Conservation (phyloP, 2,329 filamentous ascomycete species). For the Calonectria multiphialidica region DNA sequence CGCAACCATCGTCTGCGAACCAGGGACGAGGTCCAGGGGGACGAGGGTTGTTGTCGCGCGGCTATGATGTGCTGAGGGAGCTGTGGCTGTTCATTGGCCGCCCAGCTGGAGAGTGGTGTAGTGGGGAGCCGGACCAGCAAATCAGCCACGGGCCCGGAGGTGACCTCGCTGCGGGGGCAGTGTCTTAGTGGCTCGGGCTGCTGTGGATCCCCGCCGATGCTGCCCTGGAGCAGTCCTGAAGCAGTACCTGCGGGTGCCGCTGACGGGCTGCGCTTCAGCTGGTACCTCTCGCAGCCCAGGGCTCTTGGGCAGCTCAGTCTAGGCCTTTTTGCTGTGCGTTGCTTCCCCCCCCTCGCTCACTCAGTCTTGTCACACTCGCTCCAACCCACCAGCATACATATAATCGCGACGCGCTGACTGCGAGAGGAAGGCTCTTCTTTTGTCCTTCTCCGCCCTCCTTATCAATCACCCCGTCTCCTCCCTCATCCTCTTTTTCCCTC, state of each 20-base stretch:
- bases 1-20: slow-evolving; percentile 1
- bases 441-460: slow-evolving; percentile 20
- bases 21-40: slow-evolving; percentile 21
- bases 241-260: slow-evolving; percentile 24
- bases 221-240: slow-evolving; percentile 36
- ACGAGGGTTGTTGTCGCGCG: slow-evolving; percentile 42
- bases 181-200: slow-evolving; percentile 39
- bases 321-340: slow-evolving; percentile 9
- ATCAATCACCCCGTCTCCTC: slow-evolving; percentile 14
- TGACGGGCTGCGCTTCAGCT: slow-evolving; percentile 7
- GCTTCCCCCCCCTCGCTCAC: slow-evolving; percentile 32
- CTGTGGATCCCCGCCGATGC: slow-evolving; percentile 34
- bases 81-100: slow-evolving; percentile 31
- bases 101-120: background rate
- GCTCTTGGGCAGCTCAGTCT: slow-evolving; percentile 30
- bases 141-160: slow-evolving; percentile 42
- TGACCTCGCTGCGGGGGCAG: slow-evolving; percentile 40
- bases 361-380: slow-evolving; percentile 26
- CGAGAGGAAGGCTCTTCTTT: slow-evolving; percentile 23
- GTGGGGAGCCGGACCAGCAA: slow-evolving; percentile 39
- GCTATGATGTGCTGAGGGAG: slow-evolving; percentile 33
- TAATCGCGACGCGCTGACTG: slow-evolving; percentile 39
- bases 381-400: slow-evolving; percentile 43
- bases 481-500: background rate
- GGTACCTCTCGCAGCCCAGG: slow-evolving; percentile 8